Conservation (phyloP, 257 asterid species). For the Solanum raphanifolium region DNA sequence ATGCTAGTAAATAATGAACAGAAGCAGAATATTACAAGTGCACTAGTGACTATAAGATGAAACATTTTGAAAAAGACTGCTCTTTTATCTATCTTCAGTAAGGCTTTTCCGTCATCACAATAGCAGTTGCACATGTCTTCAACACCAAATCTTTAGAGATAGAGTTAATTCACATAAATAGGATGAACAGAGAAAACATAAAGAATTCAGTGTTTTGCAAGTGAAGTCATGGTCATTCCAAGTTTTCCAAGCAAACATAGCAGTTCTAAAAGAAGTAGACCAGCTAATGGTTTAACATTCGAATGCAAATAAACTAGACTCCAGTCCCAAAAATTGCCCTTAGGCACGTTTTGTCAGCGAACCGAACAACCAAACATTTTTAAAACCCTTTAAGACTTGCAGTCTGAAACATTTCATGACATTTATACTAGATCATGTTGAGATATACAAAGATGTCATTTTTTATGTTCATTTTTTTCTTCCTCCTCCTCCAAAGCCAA, state of each 20-base stretch:
- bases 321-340: background rate
- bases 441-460: background rate
- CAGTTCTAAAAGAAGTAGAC: background rate
- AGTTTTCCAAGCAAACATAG: background rate
- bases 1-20: background rate
- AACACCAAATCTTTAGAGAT: background rate
- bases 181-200: background rate
- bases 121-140: background rate
- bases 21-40: background rate
- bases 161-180: background rate
- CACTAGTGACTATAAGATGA: background rate
- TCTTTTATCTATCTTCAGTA: background rate
- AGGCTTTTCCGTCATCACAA: background rate
- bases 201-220: background rate
- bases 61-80: background rate
- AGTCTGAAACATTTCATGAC: background rate
- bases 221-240: background rate
- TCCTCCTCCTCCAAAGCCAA: background rate
- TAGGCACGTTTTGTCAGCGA: background rate
- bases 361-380: background rate
- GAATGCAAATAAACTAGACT: background rate
- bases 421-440: background rate
- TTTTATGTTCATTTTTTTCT: background rate
- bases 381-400: background rate
- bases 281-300: background rate